Evolutionary conservation across 1,284 basidiomycete species (phyloP).

Genomic region (Fomitopsis pinicola): DNA sequence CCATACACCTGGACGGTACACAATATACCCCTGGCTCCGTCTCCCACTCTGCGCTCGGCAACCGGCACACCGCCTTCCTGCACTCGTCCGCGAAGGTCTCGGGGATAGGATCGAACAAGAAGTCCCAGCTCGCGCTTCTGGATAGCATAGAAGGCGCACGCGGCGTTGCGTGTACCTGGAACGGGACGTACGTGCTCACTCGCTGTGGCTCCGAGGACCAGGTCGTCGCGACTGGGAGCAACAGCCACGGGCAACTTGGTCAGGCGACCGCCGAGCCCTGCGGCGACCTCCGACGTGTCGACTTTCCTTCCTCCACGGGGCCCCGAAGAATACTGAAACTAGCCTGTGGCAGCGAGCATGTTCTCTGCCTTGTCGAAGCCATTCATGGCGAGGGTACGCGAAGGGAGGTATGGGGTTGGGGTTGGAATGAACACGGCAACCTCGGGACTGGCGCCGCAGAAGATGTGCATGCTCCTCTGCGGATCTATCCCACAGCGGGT

Average conservation of each 20-base stretch:
- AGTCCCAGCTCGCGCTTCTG: constrained; percentile 57
- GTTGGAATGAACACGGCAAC: constrained; percentile 97
- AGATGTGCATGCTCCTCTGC: constrained; percentile 45
- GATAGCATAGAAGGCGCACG: constrained; percentile 23
- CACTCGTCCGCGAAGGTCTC: constrained; percentile 43
- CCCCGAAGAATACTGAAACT: constrained; percentile 27
- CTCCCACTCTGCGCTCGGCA: constrained; percentile 46
- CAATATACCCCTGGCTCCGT: constrained; percentile 31
- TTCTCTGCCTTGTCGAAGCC: constrained; percentile 37
- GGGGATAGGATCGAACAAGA: constrained; percentile 64
- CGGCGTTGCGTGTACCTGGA: constrained; percentile 72
- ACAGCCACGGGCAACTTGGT: constrained; percentile 72
- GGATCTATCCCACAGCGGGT: constrained; percentile 44
- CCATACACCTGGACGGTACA: constrained; percentile 24
- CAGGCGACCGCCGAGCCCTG: constrained; percentile 18
- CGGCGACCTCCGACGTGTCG: constrained; percentile 21
- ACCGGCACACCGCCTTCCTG: constrained; percentile 66
- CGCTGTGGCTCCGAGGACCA: constrained; percentile 12
- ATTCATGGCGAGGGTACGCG: not conserved
- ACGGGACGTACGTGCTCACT: constrained; percentile 63
- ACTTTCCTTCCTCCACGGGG: constrained; percentile 31
- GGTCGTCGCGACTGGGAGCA: constrained; percentile 53
- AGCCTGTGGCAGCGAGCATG: constrained; percentile 80
- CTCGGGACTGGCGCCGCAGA: constrained; percentile 62
- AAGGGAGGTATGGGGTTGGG: constrained; percentile 73